phyloP scores from a whole-genome alignment of 1,284 basidiomycete species.

The Cryptococcus neoformans region DNA sequence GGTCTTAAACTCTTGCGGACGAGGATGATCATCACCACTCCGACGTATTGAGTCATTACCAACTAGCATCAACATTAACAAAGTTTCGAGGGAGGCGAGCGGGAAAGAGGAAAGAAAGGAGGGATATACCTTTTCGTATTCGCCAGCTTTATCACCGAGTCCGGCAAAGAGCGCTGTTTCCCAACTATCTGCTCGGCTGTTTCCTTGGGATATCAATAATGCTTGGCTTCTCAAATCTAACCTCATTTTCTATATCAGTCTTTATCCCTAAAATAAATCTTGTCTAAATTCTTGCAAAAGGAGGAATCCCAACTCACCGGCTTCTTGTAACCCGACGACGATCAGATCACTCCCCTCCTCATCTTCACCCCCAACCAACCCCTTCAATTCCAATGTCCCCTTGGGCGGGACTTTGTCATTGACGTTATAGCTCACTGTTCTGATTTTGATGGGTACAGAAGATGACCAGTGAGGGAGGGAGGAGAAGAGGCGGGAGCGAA shows the following conservation, averaged over 20 bases:
- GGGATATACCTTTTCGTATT: slow-evolving; percentile 31
- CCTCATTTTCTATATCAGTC: background rate
- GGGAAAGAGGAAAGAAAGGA: background rate
- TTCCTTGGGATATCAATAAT: slow-evolving; percentile 37
- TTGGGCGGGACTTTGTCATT: slow-evolving; percentile 41
- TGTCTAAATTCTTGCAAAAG: background rate
- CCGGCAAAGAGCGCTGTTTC: slow-evolving; percentile 53
- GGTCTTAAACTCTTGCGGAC: slow-evolving; percentile 48
- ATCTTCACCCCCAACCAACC: slow-evolving; percentile 30
- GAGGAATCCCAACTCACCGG: slow-evolving; percentile 18
- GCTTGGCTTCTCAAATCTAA: slow-evolving; percentile 37
- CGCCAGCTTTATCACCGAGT: slow-evolving; percentile 50
- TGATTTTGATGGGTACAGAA: slow-evolving; percentile 21
- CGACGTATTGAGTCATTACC: slow-evolving; percentile 38
- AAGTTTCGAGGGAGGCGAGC: background rate
- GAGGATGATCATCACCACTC: slow-evolving; percentile 55
- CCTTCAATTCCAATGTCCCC: slow-evolving; percentile 30
- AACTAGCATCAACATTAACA: slow-evolving; percentile 19
- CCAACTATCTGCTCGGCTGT: slow-evolving; percentile 55
- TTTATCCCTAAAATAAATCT: too few species aligned
- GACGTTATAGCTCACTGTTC: slow-evolving; percentile 44
- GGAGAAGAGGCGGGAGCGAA: slow-evolving; percentile 32
- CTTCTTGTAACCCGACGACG: slow-evolving; percentile 45
- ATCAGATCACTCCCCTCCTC: slow-evolving; percentile 35
- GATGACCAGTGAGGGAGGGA: slow-evolving; percentile 30